phyloP scores from a whole-genome alignment of 257 asterid genomes.

The Asclepias syriaca region DNA sequence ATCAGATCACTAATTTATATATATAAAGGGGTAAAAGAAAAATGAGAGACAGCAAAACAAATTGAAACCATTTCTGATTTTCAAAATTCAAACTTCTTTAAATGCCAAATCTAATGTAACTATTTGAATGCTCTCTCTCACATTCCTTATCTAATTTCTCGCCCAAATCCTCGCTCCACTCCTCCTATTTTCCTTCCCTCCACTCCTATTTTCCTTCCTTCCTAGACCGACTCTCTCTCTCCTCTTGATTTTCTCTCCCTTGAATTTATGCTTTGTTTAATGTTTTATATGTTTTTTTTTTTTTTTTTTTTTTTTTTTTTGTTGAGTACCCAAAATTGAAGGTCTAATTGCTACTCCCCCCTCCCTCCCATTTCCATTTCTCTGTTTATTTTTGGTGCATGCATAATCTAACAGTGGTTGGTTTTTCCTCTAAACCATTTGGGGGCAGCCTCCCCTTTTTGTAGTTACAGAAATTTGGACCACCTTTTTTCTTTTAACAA shows the following conservation, averaged over 20 bases:
- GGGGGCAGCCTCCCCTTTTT: background rate
- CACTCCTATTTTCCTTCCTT: constrained; percentile 21
- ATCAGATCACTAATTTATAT: constrained; percentile 42
- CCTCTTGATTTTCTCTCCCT: constrained; percentile 14
- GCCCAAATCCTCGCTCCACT: constrained; percentile 34
- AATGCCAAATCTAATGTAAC: constrained; percentile 60
- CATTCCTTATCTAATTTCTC: constrained; percentile 38
- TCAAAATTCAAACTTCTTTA: constrained; percentile 20
- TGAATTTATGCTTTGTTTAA: background rate
- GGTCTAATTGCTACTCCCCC: background rate
- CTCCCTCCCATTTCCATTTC: background rate
- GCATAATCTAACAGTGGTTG: background rate
- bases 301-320: constrained; percentile 6
- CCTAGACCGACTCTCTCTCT: constrained; percentile 34
- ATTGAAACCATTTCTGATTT: background rate
- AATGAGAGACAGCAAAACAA: background rate
- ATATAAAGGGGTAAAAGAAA: background rate
- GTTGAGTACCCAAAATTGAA: background rate
- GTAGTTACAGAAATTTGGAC: constrained; percentile 9
- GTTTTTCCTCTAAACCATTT: background rate
- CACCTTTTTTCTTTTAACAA: background rate
- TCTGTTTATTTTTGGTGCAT: background rate
- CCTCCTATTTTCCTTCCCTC: constrained; percentile 26
- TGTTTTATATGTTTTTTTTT: background rate
- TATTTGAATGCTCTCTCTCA: constrained; percentile 34